Evolutionary conservation across 495 filamentous ascomycete genomes (phyloP).

Genomic region (Neurospora sp.): DNA sequence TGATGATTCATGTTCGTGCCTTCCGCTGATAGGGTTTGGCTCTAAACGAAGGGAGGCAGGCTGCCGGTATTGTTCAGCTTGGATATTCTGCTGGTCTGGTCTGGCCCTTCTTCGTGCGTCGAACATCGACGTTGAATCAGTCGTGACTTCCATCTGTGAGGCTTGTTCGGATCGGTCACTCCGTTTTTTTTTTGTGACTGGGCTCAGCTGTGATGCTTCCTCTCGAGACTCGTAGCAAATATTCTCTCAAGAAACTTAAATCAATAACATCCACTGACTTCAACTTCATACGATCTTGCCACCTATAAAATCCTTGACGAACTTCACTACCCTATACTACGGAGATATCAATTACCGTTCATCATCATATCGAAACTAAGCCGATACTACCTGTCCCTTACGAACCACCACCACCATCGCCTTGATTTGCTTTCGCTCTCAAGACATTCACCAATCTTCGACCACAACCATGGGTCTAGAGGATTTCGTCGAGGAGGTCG

Average conservation of each 20-base stretch:
- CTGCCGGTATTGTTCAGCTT: too few species aligned
- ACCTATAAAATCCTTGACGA: background rate
- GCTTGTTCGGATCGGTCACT: background rate
- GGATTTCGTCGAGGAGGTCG: constrained; percentile 16
- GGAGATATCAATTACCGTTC: background rate
- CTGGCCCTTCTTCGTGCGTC: too few species aligned
- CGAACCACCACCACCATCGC: background rate
- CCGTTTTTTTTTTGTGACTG: background rate
- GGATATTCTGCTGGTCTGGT: too few species aligned
- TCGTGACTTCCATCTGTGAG: background rate
- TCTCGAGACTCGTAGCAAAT: background rate
- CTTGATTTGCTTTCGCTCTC: background rate
- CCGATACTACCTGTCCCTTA: background rate
- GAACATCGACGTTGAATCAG: background rate
- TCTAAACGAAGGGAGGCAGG: too few species aligned
- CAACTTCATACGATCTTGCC: background rate
- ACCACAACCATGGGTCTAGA: constrained; percentile 1
- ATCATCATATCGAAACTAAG: background rate
- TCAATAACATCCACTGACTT: too few species aligned
- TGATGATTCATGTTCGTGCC: background rate
- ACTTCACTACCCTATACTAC: background rate
- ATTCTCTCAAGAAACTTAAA: background rate
- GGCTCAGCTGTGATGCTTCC: background rate
- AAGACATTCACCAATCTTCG: background rate
- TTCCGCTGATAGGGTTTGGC: background rate